These are phyloP conservation scores for Botrytis squamosa DNA, from an alignment of 2,329 filamentous ascomycete species.

Conservation along the genomic window DNA sequence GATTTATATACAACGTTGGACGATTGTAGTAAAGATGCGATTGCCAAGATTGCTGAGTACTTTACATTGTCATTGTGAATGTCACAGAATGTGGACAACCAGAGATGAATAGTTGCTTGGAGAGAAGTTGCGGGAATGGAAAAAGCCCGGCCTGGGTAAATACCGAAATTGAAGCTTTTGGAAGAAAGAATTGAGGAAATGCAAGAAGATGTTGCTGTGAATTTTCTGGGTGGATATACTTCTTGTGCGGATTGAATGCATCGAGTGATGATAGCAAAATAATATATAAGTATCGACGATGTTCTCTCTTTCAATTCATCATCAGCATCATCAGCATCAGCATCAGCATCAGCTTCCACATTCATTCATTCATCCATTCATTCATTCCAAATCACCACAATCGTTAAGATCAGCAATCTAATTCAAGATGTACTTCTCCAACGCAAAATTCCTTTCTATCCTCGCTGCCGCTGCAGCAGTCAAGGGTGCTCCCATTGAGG, in stretches of 20 bases:
- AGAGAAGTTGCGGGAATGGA: background rate
- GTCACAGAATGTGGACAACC: background rate
- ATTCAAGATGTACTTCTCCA: slow-evolving; percentile 4
- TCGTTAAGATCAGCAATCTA: background rate
- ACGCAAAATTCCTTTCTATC: background rate
- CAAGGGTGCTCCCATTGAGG: background rate
- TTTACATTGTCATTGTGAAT: background rate
- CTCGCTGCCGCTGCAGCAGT: background rate
- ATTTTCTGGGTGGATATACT: background rate
- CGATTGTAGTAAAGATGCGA: background rate
- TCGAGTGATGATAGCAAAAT: background rate
- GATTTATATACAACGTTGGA: background rate
- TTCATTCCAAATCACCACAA: background rate
- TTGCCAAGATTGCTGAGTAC: background rate
- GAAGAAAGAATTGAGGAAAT: background rate
- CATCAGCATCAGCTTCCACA: background rate
- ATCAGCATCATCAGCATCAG: background rate
- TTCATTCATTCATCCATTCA: background rate
- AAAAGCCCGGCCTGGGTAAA: background rate
- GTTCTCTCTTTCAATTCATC: background rate
- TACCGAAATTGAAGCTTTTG: background rate
- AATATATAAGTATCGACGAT: background rate
- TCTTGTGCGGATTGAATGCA: background rate
- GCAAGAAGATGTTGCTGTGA: background rate
- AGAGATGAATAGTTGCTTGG: background rate